Percentiles rank a stretch among this genome's conserved stretches.
phyloP scores from a whole-genome alignment of 1,139 yeast genomes.

The Diutina pseudorugosa region DNA sequence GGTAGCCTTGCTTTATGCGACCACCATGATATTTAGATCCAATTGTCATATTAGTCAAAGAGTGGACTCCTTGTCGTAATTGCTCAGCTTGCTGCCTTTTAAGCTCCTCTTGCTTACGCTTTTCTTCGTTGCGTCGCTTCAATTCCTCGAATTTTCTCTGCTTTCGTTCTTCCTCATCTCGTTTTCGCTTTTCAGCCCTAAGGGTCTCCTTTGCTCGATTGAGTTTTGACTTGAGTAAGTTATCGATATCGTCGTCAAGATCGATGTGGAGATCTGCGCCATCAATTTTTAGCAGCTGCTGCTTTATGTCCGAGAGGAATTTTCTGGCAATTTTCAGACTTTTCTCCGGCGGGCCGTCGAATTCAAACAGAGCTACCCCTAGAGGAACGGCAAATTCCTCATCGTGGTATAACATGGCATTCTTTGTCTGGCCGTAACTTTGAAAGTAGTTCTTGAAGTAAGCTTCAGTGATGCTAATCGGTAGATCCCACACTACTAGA shows the following conservation, averaged over 20 bases:
- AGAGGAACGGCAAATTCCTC: slow-evolving; percentile 72
- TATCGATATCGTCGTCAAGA: slow-evolving; percentile 24
- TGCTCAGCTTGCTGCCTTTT: slow-evolving; percentile 5
- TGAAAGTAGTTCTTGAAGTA: slow-evolving; percentile 40
- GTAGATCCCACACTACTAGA: slow-evolving; percentile 56
- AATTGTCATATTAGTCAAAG: slow-evolving; percentile 24
- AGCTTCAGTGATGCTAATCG: slow-evolving; percentile 33
- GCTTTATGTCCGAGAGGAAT: slow-evolving; percentile 17
- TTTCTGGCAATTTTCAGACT: slow-evolving; percentile 36
- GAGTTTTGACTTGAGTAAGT: slow-evolving; percentile 19
- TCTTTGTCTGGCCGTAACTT: slow-evolving; percentile 46
- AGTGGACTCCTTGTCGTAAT: slow-evolving; percentile 4
- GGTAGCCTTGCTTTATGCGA: slow-evolving; percentile 16
- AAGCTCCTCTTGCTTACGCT: background rate
- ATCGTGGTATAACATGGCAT: slow-evolving; percentile 52
- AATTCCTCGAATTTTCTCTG: slow-evolving; percentile 4
- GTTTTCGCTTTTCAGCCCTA: slow-evolving; percentile 13
- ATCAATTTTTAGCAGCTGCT: slow-evolving; percentile 24
- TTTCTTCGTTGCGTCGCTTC: slow-evolving; percentile 2
- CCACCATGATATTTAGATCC: slow-evolving; percentile 6
- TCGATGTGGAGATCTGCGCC: slow-evolving; percentile 26
- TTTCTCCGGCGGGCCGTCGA: slow-evolving; percentile 43
- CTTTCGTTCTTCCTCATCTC: slow-evolving; percentile 10
- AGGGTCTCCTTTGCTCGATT: slow-evolving; percentile 21
- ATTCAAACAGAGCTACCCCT: slow-evolving; percentile 58